Base-by-base conservation (phyloP, 176 grass and related monocot species). In the Oryza meyeriana region DNA sequence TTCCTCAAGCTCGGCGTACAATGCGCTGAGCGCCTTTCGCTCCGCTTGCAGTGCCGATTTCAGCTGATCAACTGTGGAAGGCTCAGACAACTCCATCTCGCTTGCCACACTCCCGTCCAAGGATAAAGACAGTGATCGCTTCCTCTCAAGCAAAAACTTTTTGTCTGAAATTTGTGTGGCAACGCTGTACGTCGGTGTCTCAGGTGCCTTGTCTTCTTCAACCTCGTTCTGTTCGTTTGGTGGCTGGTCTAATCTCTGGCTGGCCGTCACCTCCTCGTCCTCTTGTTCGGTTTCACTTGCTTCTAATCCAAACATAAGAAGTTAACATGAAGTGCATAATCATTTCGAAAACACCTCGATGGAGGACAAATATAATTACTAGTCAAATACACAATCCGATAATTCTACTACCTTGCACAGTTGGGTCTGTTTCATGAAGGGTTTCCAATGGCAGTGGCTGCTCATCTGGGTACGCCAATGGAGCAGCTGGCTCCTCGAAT, bases 1-100 rank as follows among this genome's bases (percentile, higher is more conserved):
- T 64, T 99, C 93, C 89, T 99, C 97, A 48, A 99, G 88, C 79
- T 99, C 97, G 0, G 86, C 83, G 71, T 99, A 99, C 82, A 99
- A 79, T 50, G 93, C 89, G 61, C 87, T 68, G 61, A 99, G 81
- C 50, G 89, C 65, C 70, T 86, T 91, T 40, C 85, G 89, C 76
- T 92, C 90, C 0, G 85, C 78, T 57, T 90, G 69, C 25, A 99
- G 71, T 45, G 87, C 85, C 10, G 83, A 82, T 62, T 74, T 96
- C 63, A 99, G 87, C 70, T 89, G 93, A 22, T 96, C 97, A 30
- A 85, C 31, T 10, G 69, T 95, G 55, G 78, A 85, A 38, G 93
- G 87, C 38, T 93, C 92, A 26, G 59, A 77, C 0, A 68, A 72
- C n/a, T 99, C 97, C 16, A 85, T 68, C 81, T 90, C 85, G 67